Conservation (phyloP, 148 eudicot species). For the Camellia japonica region DNA sequence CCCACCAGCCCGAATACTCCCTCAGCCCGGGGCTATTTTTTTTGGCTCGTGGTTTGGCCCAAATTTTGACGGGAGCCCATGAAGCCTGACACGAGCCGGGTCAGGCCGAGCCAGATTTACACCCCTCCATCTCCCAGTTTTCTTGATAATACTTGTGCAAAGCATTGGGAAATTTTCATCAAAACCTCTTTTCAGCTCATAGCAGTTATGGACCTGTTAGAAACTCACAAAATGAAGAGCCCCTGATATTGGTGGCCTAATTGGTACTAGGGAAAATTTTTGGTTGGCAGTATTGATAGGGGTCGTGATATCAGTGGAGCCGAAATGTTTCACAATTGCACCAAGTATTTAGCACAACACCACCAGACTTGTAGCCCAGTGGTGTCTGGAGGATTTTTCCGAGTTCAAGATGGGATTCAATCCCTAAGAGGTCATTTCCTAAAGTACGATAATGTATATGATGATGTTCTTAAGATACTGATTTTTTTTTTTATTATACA, state of each 20-base stretch:
- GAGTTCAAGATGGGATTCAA: neutral
- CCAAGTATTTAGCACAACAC: neutral
- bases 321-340: neutral
- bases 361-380: neutral
- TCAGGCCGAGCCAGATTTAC: no score
- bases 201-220: neutral
- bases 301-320: neutral
- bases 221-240: neutral
- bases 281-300: neutral
- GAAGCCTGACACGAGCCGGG: no score
- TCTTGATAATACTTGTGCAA: neutral
- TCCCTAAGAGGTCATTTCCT: neutral
- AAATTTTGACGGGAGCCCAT: no score
- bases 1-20: no score
- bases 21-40: no score
- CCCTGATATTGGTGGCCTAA: neutral
- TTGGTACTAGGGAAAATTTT: neutral
- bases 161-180: neutral
- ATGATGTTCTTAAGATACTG: constrained; percentile 3
- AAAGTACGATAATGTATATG: neutral
- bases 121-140: neutral
- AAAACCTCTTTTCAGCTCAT: neutral
- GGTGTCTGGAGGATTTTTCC: neutral
- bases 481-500: no score
- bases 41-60: no score